Base-by-base conservation (phyloP, 2,329 filamentous ascomycete genomes). In the Alternaria burnsii region DNA sequence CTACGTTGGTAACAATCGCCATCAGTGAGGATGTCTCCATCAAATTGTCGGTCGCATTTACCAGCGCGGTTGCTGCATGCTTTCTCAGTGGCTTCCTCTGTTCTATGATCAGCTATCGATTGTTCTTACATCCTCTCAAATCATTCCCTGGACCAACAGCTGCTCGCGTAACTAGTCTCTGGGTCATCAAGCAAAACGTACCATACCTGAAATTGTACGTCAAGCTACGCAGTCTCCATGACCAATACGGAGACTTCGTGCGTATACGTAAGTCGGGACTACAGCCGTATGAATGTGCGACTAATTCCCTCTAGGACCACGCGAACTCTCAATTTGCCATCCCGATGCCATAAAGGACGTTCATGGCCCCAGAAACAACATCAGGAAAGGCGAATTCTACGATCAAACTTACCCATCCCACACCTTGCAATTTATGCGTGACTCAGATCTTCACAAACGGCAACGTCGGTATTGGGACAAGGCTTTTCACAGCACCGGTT, bases 381-480 rank as follows among this genome's bases (percentile, higher is more conserved):
- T 69, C n/a, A 43, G 5, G 1, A 77, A 76, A 48, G 69, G 65
- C 3, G 55, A 68, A 5, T 77, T 67, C 36, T 76, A 76, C 42
- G 63, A 68, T n/a, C 59, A 66, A 3, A 61, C 61, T 4, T 20
- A 66, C 18, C 63, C 61, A n/a, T 56, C 67, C 3, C 42, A 55
- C 12, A 69, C 52, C 18, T 55, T 76, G 14, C 70, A 74, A 14
- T 57, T 69, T 32, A 73, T 58, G 20, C 67, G 74, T 11, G 59
- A 74, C 44, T 41, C 51, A 20, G n/a, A 42, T 2, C 65, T 61
- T 43, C 73, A 76, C 46, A 65, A 61, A 24, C 20, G 61, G 26
- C 62, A 68, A 20, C 71, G 74, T 30, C 59, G 56, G n/a, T 57
- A 67, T 22, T 76, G 73, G 73, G 72, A 75, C 46, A 67, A 64